These are phyloP conservation scores for Colletotrichum euphorbiae DNA, from an alignment of 2,329 filamentous ascomycete genomes.

Conservation along the genomic window DNA sequence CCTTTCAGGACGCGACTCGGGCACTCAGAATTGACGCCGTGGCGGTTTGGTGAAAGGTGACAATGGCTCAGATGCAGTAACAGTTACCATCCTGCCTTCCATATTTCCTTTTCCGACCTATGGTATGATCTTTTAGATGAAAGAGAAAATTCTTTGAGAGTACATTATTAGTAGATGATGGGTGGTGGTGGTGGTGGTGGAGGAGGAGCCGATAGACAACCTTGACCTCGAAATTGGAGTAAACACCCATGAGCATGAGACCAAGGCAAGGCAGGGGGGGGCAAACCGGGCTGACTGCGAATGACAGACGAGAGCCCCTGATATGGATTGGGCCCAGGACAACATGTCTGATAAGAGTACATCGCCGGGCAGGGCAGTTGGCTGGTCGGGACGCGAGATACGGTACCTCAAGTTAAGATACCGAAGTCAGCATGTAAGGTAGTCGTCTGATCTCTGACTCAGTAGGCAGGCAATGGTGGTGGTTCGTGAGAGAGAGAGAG, in stretches of 20 bases:
- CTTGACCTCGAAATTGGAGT: no score
- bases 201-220: no score
- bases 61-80: neutral
- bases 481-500: no score
- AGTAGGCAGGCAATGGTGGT: neutral
- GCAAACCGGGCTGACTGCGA: no score
- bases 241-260: no score
- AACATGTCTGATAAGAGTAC: neutral
- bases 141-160: no score
- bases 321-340: slow-evolving; percentile 1
- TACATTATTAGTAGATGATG: no score
- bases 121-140: no score
- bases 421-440: neutral
- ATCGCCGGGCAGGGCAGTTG: neutral
- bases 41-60: slow-evolving; percentile 17
- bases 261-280: no score
- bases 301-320: neutral
- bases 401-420: neutral
- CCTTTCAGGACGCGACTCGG: neutral
- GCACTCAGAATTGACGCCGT: neutral
- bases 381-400: neutral
- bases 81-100: no score
- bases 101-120: no score
- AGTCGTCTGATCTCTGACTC: slow-evolving; percentile 3
- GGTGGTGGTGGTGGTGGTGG: slow-evolving; percentile 12